A percentile compares a stretch with the other conserved stretches of the same genome.
These are phyloP conservation scores for Barbatosphaeria neglecta DNA, from an alignment of 495 filamentous ascomycete species.

Conservation along the genomic window DNA sequence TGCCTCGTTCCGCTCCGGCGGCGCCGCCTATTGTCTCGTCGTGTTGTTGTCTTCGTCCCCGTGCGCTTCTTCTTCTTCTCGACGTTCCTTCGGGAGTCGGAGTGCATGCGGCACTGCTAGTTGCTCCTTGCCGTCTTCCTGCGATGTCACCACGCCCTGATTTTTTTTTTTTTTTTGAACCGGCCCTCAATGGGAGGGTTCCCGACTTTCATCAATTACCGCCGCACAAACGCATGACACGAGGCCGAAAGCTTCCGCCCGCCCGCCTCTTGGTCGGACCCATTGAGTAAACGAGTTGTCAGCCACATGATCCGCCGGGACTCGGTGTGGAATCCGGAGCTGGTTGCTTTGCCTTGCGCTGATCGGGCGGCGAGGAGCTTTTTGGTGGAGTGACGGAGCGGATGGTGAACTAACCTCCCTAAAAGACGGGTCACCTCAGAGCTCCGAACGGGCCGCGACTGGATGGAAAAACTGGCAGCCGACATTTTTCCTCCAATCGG, in stretches of 20 bases:
- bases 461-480: neutral
- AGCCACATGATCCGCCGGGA: neutral
- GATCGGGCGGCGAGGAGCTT: neutral
- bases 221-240: neutral
- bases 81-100: neutral
- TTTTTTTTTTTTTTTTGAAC: too few species aligned
- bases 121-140: too few species aligned
- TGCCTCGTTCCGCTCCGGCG: neutral
- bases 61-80: neutral
- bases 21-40: too few species aligned
- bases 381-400: neutral
- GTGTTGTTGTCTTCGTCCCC: neutral
- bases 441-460: neutral
- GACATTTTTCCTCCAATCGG: neutral
- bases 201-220: neutral
- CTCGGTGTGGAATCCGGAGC: neutral
- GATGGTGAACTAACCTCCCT: too few species aligned
- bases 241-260: neutral
- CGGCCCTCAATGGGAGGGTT: neutral
- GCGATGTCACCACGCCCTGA: too few species aligned
- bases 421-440: neutral
- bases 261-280: neutral
- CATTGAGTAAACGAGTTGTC: too few species aligned
- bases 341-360: neutral
- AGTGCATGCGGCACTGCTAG: too few species aligned